phyloP scores from a whole-genome alignment of 106 monocot species.

The Dendrobium catenatum region DNA sequence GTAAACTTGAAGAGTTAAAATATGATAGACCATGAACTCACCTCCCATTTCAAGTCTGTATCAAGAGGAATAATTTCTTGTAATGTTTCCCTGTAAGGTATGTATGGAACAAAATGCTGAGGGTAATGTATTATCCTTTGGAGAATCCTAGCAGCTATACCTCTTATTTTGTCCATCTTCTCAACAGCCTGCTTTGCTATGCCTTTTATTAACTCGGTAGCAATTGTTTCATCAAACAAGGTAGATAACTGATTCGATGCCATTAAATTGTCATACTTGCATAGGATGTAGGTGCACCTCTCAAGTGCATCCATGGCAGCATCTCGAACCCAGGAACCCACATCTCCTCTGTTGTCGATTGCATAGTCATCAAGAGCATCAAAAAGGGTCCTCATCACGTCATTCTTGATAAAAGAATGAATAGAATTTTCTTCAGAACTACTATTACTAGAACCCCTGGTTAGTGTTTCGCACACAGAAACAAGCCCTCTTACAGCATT shows the following conservation, averaged over 20 bases:
- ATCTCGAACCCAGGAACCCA: conserved; percentile 98
- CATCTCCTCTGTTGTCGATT: conserved; percentile 97
- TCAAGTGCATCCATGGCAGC: conserved; percentile 88
- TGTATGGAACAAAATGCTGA: conserved; percentile 23
- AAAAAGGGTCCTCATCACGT: conserved; percentile 66
- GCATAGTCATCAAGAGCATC: conserved; percentile 90
- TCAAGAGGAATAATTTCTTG: conserved; percentile 64
- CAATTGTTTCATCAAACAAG: conserved; percentile 61
- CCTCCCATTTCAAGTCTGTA: conserved; percentile 62
- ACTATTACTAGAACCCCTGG: conserved; percentile 10
- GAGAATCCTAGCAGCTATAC: conserved; percentile 60
- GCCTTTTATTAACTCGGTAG: conserved; percentile 50
- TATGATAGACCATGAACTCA: conserved; percentile 31
- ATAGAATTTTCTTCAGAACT: conserved; percentile 29
- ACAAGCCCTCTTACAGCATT: conserved; percentile 69
- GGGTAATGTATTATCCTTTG: conserved; percentile 66
- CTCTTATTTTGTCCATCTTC: conserved; percentile 85
- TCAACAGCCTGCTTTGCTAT: conserved; percentile 95
- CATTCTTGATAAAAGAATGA: conserved; percentile 52
- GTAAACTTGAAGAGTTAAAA: background rate
- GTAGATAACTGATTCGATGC: background rate
- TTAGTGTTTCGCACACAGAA: conserved; percentile 83
- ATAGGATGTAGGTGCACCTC: conserved; percentile 62
- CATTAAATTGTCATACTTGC: conserved; percentile 40
- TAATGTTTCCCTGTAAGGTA: conserved; percentile 55